Conservation (phyloP, 1,284 basidiomycete genomes). For the Ustilago vetiveriae region DNA sequence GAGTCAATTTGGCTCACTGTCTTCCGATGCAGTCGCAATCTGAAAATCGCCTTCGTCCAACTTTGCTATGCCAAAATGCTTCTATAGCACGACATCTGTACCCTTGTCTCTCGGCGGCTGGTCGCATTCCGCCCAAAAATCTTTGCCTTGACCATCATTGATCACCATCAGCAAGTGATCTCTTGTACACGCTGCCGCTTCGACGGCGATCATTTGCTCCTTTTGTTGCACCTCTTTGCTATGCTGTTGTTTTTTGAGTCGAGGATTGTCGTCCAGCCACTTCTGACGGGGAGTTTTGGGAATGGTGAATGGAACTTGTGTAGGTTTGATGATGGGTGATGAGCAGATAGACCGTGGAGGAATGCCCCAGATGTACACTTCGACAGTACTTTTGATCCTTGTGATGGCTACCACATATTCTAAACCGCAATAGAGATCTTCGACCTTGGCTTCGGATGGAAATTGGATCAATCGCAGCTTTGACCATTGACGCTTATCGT, state of each 20-base stretch:
- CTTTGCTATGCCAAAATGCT: too few species aligned
- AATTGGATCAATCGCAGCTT: background rate
- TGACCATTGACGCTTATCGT: background rate
- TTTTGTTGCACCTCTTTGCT: background rate
- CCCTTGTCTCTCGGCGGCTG: conserved; percentile 12
- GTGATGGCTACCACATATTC: conserved; percentile 37
- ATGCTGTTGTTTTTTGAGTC: conserved; percentile 1
- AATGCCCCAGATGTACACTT: conserved; percentile 31
- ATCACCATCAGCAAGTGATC: conserved; percentile 24
- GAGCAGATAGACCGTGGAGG: conserved; percentile 8
- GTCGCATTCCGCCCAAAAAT: conserved; percentile 32
- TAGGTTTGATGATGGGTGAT: background rate
- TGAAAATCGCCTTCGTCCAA: too few species aligned
- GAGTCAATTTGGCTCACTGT: too few species aligned
- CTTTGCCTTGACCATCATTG: conserved; percentile 10
- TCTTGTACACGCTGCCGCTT: conserved; percentile 20
- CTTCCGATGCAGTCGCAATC: too few species aligned
- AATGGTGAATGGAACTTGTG: conserved; percentile 2
- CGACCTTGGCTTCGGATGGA: background rate
- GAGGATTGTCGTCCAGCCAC: conserved; percentile 20
- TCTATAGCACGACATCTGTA: conserved; percentile 3
- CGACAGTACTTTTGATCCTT: background rate
- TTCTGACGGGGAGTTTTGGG: conserved; percentile 13
- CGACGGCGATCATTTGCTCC: background rate
- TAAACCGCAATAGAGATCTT: conserved; percentile 12